phyloP scores from a whole-genome alignment of 352 stramenopile species.

The Phytophthora aleatoria region DNA sequence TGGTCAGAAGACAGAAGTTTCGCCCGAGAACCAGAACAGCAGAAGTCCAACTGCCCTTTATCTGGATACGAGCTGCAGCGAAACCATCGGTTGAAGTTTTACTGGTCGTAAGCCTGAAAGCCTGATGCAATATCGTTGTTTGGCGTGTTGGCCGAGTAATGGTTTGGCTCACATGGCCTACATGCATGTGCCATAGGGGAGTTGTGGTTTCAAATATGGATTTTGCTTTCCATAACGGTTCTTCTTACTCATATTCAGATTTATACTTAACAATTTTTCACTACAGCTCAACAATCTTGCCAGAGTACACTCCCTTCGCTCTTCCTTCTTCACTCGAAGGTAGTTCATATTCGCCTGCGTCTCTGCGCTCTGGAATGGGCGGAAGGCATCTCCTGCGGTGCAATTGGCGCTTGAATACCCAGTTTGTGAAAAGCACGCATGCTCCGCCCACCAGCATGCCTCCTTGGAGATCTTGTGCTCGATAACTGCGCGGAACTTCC shows the following conservation, averaged over 20 bases:
- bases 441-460: constrained; percentile 29
- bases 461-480: constrained; percentile 32
- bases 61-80: no score
- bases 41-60: no score
- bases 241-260: constrained; percentile 9
- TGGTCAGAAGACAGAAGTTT: no score
- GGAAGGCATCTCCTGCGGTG: constrained; percentile 10
- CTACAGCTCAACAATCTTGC: constrained; percentile 30
- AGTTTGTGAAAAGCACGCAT: constrained; percentile 32
- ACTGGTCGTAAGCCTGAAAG: no score
- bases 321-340: neutral
- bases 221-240: constrained; percentile 3
- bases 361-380: constrained; percentile 27
- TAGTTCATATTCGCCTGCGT: constrained; percentile 4
- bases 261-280: constrained; percentile 8
- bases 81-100: no score
- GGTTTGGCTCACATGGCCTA: no score
- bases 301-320: constrained; percentile 17
- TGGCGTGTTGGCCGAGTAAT: no score
- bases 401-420: constrained; percentile 35
- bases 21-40: no score
- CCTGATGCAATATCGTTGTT: no score
- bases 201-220: no score
- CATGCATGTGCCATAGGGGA: no score
- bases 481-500: constrained; percentile 28